Evolutionary conservation across 2,329 filamentous ascomycete genomes (phyloP).

Genomic region (Colletotrichum neosansevieriae): DNA sequence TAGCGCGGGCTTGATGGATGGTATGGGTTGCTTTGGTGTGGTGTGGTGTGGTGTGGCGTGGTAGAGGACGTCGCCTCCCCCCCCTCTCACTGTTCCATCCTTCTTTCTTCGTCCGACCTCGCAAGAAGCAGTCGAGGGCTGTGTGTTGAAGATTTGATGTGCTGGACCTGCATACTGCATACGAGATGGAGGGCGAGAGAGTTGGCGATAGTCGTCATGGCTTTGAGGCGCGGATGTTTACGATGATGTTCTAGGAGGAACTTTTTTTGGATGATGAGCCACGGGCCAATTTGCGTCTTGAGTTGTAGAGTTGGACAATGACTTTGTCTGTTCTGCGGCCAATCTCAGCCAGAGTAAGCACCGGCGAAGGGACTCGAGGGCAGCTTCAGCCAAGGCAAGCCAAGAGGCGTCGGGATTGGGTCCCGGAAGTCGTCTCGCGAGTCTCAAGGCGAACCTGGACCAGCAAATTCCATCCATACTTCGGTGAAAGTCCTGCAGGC

Average conservation of each 20-base stretch:
- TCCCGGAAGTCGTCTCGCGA: conserved; percentile 21
- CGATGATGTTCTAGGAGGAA: conserved; percentile 1
- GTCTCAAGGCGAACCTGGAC: conserved; percentile 31
- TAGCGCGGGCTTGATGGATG: conserved; percentile 3
- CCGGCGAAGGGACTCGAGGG: conserved; percentile 16
- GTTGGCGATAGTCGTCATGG: conserved; percentile 27
- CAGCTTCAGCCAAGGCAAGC: conserved; percentile 36
- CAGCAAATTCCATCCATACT: conserved; percentile 27
- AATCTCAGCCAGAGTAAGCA: background rate
- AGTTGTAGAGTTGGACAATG: background rate
- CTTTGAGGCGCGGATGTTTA: conserved; percentile 11
- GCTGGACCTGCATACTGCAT: conserved; percentile 35
- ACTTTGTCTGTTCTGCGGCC: background rate
- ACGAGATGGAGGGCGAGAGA: conserved; percentile 8
- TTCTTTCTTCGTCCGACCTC: conserved; percentile 24
- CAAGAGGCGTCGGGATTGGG: conserved; percentile 31
- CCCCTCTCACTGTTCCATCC: background rate
- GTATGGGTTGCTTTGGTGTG: conserved; percentile 4
- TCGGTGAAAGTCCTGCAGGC: conserved; percentile 35
- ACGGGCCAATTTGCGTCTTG: conserved; percentile 3
- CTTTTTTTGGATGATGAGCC: conserved; percentile 3
- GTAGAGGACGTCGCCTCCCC: background rate
- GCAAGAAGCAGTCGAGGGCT: conserved; percentile 8
- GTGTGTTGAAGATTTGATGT: conserved; percentile 18
- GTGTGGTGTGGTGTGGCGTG: background rate